Conservation (phyloP, 495 filamentous ascomycete species). For the Penicillium manginii region DNA sequence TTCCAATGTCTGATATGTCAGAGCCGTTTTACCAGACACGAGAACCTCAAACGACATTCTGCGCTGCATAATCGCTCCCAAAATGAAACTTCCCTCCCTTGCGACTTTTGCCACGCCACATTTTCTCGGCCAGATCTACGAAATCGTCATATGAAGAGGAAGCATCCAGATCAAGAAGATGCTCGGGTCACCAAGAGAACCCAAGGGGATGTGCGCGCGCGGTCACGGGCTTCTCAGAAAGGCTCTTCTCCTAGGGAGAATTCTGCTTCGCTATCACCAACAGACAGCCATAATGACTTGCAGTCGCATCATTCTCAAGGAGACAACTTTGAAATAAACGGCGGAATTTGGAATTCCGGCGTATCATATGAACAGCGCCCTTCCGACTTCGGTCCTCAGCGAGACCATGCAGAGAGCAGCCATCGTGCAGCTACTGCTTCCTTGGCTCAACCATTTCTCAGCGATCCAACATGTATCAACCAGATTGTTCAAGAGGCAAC, state of each 20-base stretch:
- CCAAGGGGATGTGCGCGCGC: slow-evolving; percentile 8
- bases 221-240: background rate
- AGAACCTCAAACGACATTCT: slow-evolving; percentile 45
- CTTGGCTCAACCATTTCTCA: background rate
- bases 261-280: background rate
- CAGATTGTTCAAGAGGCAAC: slow-evolving; percentile 14
- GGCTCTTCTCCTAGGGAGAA: background rate
- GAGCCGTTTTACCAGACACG: slow-evolving; percentile 42
- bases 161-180: slow-evolving; percentile 35
- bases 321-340: background rate
- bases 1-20: slow-evolving; percentile 40
- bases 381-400: background rate
- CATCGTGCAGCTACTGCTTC: background rate
- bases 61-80: slow-evolving; percentile 34
- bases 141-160: slow-evolving; percentile 41
- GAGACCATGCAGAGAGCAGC: background rate
- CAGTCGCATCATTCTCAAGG: background rate
- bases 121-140: slow-evolving; percentile 39
- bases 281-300: background rate
- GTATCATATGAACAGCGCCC: background rate
- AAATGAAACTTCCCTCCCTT: slow-evolving; percentile 27
- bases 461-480: slow-evolving; percentile 9
- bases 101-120: slow-evolving; percentile 33
- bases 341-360: background rate
- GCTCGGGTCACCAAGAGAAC: slow-evolving; percentile 17